Evolutionary conservation across 1,284 basidiomycete species (phyloP).

Genomic region (Malassezia slooffiae): DNA sequence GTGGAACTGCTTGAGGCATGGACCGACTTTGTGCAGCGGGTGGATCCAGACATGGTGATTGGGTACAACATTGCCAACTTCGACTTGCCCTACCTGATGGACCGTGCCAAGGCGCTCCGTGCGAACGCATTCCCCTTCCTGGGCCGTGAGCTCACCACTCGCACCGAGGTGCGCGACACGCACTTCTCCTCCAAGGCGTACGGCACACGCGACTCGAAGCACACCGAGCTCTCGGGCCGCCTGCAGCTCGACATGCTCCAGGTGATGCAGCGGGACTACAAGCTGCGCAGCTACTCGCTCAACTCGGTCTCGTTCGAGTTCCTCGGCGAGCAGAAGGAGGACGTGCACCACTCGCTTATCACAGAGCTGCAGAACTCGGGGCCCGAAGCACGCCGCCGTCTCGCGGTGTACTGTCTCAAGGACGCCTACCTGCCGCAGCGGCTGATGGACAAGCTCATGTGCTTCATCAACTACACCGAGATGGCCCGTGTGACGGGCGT

Average conservation of each 20-base stretch:
- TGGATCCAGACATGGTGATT: conserved; percentile 44
- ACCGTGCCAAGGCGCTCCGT: conserved; percentile 42
- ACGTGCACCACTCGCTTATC: conserved; percentile 45
- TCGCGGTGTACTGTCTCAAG: conserved; percentile 46
- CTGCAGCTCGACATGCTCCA: conserved; percentile 46
- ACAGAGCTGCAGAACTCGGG: conserved; percentile 45
- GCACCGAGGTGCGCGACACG: conserved; percentile 44
- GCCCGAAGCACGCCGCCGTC: conserved; percentile 41
- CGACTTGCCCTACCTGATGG: conserved; percentile 45
- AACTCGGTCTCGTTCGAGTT: conserved; percentile 46
- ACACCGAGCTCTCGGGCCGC: conserved; percentile 44
- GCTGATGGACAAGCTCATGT: conserved; percentile 47
- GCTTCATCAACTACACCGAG: conserved; percentile 46
- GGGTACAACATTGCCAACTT: conserved; percentile 47
- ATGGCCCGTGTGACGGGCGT: conserved; percentile 46
- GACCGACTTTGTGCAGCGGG: conserved; percentile 40
- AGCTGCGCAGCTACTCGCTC: conserved; percentile 43
- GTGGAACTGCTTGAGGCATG: conserved; percentile 40
- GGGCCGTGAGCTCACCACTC: conserved; percentile 34
- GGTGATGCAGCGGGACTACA: conserved; percentile 47
- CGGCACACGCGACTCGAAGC: conserved; percentile 44
- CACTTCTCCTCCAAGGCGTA: conserved; percentile 47
- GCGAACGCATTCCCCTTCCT: conserved; percentile 40
- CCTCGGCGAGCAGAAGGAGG: conserved; percentile 45
- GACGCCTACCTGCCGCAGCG: conserved; percentile 46